These are phyloP conservation scores for Fagopyrum tataricum DNA, from an alignment of 148 eudicot genomes.

Conservation along the genomic window DNA sequence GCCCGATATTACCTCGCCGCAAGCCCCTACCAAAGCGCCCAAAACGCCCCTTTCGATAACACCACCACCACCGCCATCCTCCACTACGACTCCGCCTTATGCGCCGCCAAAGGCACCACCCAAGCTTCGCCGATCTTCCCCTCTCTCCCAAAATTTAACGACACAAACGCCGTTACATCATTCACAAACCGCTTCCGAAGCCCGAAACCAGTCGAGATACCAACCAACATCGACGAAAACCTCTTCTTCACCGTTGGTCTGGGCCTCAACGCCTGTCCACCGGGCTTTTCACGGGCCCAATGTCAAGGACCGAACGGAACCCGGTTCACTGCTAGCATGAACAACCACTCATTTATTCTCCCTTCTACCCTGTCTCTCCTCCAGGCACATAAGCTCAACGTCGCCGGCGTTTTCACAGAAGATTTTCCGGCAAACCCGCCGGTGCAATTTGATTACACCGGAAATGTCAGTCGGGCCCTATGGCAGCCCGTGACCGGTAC, in stretches of 20 bases:
- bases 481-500: constrained; percentile 78
- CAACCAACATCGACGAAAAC: constrained; percentile 53
- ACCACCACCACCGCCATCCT: constrained; percentile 89
- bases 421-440: constrained; percentile 78
- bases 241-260: constrained; percentile 67
- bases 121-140: constrained; percentile 35
- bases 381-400: constrained; percentile 56
- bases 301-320: constrained; percentile 91
- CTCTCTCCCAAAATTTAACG: constrained; percentile 58
- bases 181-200: constrained; percentile 54
- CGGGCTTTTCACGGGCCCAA: constrained; percentile 26
- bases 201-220: constrained; percentile 44
- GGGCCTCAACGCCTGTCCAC: constrained; percentile 65
- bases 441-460: constrained; percentile 70
- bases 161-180: constrained; percentile 54
- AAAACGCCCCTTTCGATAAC: constrained; percentile 72
- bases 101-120: constrained; percentile 36
- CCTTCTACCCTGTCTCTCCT: constrained; percentile 67
- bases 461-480: constrained; percentile 63
- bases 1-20: constrained; percentile 75
- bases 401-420: constrained; percentile 62
- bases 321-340: constrained; percentile 82
- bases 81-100: constrained; percentile 53
- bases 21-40: constrained; percentile 74
- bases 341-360: constrained; percentile 70